Conservation (phyloP, 169 alveolate genomes). For the Besnoitia besnoiti region DNA sequence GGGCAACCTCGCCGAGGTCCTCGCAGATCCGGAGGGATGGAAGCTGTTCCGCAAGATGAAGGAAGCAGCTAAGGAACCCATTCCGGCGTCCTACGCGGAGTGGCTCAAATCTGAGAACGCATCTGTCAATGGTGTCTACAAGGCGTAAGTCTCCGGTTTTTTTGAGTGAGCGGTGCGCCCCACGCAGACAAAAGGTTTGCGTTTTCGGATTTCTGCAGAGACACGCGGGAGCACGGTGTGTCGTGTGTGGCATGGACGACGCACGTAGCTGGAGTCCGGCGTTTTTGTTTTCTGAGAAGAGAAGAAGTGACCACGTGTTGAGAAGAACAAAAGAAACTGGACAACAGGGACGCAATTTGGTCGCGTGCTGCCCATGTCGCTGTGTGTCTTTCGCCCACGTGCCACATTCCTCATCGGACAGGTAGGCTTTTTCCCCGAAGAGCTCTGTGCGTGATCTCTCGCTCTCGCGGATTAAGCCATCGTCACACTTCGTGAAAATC, state of each 20-base stretch:
- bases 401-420: not conserved
- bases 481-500: no score
- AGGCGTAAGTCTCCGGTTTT: not conserved
- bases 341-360: no score
- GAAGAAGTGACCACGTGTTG: not conserved
- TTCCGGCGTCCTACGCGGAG: slow-evolving; percentile 60
- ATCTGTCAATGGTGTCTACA: not conserved
- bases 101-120: slow-evolving; percentile 43
- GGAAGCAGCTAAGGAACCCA: not conserved
- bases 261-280: not conserved
- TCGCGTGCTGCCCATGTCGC: no score
- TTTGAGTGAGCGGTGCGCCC: no score
- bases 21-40: slow-evolving; percentile 68
- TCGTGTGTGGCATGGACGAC: not conserved
- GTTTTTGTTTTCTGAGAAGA: not conserved
- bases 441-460: not conserved
- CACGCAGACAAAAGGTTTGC: not conserved
- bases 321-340: no score
- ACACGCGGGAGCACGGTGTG: not conserved
- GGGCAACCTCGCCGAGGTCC: slow-evolving; percentile 61
- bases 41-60: slow-evolving; percentile 20
- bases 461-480: not conserved
- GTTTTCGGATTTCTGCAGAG: not conserved
- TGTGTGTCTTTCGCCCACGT: no score
- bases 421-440: not conserved